These are phyloP conservation scores for Penicillium turbatum DNA, from an alignment of 495 filamentous ascomycete genomes.

Conservation along the genomic window DNA sequence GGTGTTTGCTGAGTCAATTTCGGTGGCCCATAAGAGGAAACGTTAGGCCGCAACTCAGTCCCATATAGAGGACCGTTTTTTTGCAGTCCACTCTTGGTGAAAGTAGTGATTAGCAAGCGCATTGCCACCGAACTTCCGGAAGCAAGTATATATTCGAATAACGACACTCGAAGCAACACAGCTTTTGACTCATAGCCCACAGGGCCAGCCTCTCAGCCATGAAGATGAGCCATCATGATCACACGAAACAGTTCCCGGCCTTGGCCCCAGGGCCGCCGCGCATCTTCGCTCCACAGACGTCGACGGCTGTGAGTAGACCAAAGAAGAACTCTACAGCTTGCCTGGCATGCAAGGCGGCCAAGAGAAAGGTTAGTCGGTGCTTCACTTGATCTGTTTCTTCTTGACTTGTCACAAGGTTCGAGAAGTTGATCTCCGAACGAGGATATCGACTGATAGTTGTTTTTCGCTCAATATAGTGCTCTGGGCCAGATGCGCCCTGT, in stretches of 20 bases:
- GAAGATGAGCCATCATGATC: conserved; percentile 26
- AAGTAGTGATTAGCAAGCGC: not conserved
- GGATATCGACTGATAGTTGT: not conserved
- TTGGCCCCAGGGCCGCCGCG: conserved; percentile 34
- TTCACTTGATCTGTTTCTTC: not conserved
- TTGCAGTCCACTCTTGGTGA: not conserved
- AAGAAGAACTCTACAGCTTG: conserved; percentile 45
- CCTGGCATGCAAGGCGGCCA: conserved; percentile 38
- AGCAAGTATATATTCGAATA: not conserved
- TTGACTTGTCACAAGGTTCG: not conserved
- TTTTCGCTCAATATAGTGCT: conserved; percentile 30
- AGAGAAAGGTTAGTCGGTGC: conserved; percentile 35
- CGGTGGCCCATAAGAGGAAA: not conserved
- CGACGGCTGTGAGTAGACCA: conserved; percentile 21
- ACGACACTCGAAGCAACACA: not conserved
- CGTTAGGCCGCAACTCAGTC: not conserved
- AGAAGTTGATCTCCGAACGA: not conserved
- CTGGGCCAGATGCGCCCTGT: conserved; percentile 35
- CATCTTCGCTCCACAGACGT: conserved; percentile 17
- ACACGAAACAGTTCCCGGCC: conserved; percentile 25
- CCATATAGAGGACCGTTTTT: not conserved
- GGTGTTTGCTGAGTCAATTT: not conserved
- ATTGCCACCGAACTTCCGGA: not conserved
- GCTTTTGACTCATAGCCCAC: not conserved
- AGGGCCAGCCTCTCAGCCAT: not conserved